Evolutionary conservation across 805 yeast species (phyloP), one percentile per base, ranked within the genome.

Genomic region (Barnettozyma vustinii): DNA sequence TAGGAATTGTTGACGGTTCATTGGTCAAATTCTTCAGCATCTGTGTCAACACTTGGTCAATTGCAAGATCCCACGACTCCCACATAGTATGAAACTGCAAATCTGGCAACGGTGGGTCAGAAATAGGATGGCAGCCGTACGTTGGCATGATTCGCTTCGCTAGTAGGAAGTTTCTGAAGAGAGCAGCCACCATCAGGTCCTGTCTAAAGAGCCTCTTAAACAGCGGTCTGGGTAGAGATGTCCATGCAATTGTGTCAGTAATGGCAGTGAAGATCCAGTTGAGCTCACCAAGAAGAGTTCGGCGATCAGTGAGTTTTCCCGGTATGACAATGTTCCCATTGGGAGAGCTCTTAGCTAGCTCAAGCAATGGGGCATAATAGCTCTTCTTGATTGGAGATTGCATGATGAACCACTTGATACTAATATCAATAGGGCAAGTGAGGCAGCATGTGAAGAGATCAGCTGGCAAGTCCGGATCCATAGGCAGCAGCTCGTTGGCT

Each of bases 261-360:
- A 94, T 89, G 2, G 99, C 97, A 1, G 97, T 94, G 67, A 92
- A 94, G 32, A 94, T 92, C 97, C 98, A 94, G 64, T 89, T 90
- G 47, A 94, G 74, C 63, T 94, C 99, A 33, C 99, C 99, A 40
- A 94, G 69, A 1, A 98, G 97, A 0, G 98, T 94, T 53, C 97
- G 75, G 61, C 98, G 77, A 62, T 94, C 99, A 3, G 96, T 87
- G 42, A 90, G 71, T 54, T 86, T 83, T 1, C 98, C 98, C 0
- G 98, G 97, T 15, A 92, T 87, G 33, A 79, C 76, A 37, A 91
- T 67, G 52, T 72, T 76, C 12, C 65, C 63, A 44, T 60, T 64
- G 9, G 65, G 56, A 27, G 62, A 62, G 41, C 49, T 56, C 52
- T 69, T 70, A 8, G 63, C 61, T 52, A 56, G 37, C 39, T 71